These are phyloP conservation scores for Nakazawaea sp. DNA, from an alignment of 805 yeast species.

Conservation along the genomic window DNA sequence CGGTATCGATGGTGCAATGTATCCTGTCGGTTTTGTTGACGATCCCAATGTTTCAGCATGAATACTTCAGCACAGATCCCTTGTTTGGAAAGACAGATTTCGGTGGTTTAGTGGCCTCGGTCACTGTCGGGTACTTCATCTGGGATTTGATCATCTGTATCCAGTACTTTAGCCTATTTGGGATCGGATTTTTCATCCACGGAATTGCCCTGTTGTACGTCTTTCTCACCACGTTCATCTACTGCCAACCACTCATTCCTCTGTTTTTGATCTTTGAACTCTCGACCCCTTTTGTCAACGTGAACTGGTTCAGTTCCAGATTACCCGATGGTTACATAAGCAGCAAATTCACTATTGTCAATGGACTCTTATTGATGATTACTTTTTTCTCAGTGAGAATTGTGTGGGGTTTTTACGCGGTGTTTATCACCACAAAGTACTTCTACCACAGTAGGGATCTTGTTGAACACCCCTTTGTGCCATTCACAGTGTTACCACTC, in stretches of 20 bases:
- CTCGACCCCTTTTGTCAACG: conserved; percentile 90
- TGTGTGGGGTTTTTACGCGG: conserved; percentile 81
- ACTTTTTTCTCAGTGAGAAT: conserved; percentile 77
- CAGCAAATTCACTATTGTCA: conserved; percentile 43
- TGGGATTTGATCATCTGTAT: conserved; percentile 84
- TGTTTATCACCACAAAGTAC: conserved; percentile 40
- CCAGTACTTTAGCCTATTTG: conserved; percentile 59
- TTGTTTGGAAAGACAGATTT: conserved; percentile 69
- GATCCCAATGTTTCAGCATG: conserved; percentile 60
- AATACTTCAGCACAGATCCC: conserved; percentile 39
- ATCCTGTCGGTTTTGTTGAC: conserved; percentile 52
- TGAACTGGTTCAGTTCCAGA: conserved; percentile 85
- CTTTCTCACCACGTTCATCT: conserved; percentile 51
- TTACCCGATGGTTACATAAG: conserved; percentile 65
- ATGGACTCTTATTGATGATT: conserved; percentile 64
- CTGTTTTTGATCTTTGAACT: conserved; percentile 80
- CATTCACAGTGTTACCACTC: conserved; percentile 43
- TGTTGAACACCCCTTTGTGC: conserved; percentile 35
- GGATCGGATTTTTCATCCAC: conserved; percentile 75
- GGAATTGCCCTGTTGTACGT: conserved; percentile 78
- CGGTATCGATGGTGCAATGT: conserved; percentile 84
- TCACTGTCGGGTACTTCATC: conserved; percentile 78
- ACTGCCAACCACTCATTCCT: conserved; percentile 75
- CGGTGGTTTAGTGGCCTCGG: conserved; percentile 64
- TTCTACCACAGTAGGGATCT: conserved; percentile 36